phyloP scores from a whole-genome alignment of 345 rosid species.

The Toxicodendron radicans region DNA sequence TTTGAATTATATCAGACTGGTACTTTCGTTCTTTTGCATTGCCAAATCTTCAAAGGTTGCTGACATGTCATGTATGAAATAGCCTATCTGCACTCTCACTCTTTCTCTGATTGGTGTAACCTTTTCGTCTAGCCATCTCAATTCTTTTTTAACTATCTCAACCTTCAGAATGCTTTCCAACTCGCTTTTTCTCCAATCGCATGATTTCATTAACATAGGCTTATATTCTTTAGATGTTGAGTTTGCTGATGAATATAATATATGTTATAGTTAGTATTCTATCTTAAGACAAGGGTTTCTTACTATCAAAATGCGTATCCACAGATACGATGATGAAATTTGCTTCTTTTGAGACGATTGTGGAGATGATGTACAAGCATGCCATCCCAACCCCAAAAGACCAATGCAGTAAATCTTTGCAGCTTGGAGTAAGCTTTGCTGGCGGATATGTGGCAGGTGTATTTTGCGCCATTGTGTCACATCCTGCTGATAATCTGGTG shows the following conservation, averaged over 20 bases:
- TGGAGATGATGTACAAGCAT: constrained; percentile 79
- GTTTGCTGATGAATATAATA: no score
- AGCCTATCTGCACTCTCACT: no score
- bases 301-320: constrained; percentile 11
- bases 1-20: neutral
- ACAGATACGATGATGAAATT: constrained; percentile 99
- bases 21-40: neutral
- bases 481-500: constrained; percentile 94
- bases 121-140: neutral
- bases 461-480: constrained; percentile 85
- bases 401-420: constrained; percentile 70
- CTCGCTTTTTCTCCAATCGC: neutral
- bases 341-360: constrained; percentile 85
- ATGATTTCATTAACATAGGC: no score
- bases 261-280: neutral
- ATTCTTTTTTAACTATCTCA: neutral
- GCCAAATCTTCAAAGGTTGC: neutral
- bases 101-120: neutral
- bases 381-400: constrained; percentile 80
- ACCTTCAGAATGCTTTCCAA: neutral
- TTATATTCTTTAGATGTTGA: no score
- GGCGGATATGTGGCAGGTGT: constrained; percentile 96
- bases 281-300: neutral
- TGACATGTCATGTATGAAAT: no score
- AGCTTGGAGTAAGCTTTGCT: constrained; percentile 89